These are phyloP conservation scores for Xerocomus potaroensis DNA, from an alignment of 768 basidiomycete genomes.

Conservation along the genomic window DNA sequence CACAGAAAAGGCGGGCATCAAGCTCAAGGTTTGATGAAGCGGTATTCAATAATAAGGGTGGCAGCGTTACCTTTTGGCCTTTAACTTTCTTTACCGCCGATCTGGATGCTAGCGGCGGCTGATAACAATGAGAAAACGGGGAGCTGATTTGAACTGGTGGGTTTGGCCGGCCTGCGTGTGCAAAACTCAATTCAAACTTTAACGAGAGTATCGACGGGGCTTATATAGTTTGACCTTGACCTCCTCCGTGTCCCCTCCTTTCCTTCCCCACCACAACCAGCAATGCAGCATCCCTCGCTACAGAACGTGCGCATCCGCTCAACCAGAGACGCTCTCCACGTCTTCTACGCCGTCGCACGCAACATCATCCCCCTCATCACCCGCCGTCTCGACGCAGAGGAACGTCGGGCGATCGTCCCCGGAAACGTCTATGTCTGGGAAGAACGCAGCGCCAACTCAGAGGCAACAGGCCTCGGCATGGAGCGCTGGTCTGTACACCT, in stretches of 20 bases:
- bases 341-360: constrained; percentile 74
- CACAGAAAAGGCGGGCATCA: constrained; percentile 14
- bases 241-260: no score
- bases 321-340: constrained; percentile 74
- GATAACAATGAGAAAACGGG: background rate
- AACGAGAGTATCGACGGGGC: no score
- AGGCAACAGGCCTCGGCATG: constrained; percentile 79
- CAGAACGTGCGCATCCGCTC: constrained; percentile 74
- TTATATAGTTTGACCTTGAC: constrained; percentile 39
- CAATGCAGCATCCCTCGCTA: constrained; percentile 79
- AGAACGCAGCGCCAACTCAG: constrained; percentile 80
- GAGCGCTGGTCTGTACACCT: constrained; percentile 59
- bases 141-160: background rate
- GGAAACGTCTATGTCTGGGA: constrained; percentile 90
- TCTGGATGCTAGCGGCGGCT: constrained; percentile 2
- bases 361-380: constrained; percentile 71
- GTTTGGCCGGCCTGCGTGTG: constrained; percentile 13
- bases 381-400: constrained; percentile 77
- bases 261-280: constrained; percentile 13
- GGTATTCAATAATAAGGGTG: constrained; percentile 3
- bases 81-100: constrained; percentile 18
- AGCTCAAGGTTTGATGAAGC: constrained; percentile 24
- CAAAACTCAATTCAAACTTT: constrained; percentile 55
- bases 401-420: constrained; percentile 65
- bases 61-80: constrained; percentile 18